phyloP scores from a whole-genome alignment of 1,284 basidiomycete genomes.

The Ceratobasidium papillatum region DNA sequence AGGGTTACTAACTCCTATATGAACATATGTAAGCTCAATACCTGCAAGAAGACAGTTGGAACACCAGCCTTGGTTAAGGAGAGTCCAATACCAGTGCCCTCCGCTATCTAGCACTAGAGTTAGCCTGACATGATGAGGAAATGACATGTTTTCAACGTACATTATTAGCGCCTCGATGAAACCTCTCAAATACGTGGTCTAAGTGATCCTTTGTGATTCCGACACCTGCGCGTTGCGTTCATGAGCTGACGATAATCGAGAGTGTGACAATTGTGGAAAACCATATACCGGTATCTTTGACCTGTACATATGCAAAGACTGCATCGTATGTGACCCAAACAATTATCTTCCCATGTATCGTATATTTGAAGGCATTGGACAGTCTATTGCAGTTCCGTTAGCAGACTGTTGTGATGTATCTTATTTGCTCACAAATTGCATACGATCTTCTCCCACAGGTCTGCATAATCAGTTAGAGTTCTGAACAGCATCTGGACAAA shows the following conservation, averaged over 20 bases:
- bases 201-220: conserved; percentile 47
- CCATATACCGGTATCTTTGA: too few relatives aligned
- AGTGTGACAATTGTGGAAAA: too few relatives aligned
- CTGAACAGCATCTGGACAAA: too few relatives aligned
- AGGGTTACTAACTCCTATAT: conserved; percentile 49
- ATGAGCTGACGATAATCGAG: not conserved
- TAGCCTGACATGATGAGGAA: not conserved
- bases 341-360: too few relatives aligned
- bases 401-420: too few relatives aligned
- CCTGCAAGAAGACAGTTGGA: not conserved
- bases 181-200: conserved; percentile 49
- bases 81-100: too few relatives aligned
- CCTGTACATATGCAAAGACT: too few relatives aligned
- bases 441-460: conserved; percentile 52
- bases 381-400: too few relatives aligned
- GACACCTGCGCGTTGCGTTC: conserved; percentile 40
- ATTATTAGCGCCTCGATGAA: conserved; percentile 47
- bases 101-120: conserved; percentile 41
- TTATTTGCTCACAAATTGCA: too few relatives aligned
- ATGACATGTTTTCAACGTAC: not conserved
- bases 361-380: too few relatives aligned
- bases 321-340: too few relatives aligned
- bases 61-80: too few relatives aligned
- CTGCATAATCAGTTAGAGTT: conserved; percentile 49
- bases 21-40: not conserved